Percentiles rank a stretch among this genome's conserved stretches.
Conservation (phyloP, 164 flowering plant species). For the Santalum album region DNA sequence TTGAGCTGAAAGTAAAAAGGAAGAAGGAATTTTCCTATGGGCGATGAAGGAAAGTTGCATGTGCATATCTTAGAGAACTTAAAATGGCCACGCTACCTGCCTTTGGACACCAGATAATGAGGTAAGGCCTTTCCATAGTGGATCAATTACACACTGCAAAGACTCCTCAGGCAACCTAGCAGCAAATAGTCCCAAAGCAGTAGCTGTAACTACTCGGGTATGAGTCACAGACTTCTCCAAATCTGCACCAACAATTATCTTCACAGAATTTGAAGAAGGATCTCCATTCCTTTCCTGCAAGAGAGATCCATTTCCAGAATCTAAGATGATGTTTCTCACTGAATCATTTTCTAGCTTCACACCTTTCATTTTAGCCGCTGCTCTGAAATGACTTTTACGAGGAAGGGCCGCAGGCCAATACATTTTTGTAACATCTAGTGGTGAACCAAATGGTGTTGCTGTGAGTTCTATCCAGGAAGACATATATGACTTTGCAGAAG, state of each 20-base stretch:
- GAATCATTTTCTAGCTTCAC: constrained; percentile 55
- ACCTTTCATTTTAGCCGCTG: constrained; percentile 97
- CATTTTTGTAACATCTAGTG: constrained; percentile 79
- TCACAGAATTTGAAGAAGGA: constrained; percentile 31
- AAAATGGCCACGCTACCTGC: constrained; percentile 45
- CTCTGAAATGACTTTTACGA: constrained; percentile 79
- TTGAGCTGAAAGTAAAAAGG: not conserved
- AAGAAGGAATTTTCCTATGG: not conserved
- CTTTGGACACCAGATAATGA: constrained; percentile 94
- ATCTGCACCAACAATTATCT: constrained; percentile 90
- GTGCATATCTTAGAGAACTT: not conserved
- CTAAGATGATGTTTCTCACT: constrained; percentile 22
- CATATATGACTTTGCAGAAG: constrained; percentile 50
- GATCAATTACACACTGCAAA: constrained; percentile 44
- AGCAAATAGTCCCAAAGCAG: constrained; percentile 80
- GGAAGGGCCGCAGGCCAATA: constrained; percentile 91
- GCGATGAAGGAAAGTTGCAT: not conserved
- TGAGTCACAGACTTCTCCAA: constrained; percentile 75
- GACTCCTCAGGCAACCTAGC: constrained; percentile 61
- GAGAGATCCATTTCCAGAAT: constrained; percentile 24
- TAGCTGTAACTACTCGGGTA: constrained; percentile 77
- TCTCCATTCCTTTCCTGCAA: constrained; percentile 53
- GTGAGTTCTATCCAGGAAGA: constrained; percentile 84
- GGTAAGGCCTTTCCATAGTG: constrained; percentile 61
- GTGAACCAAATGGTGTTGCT: constrained; percentile 81